Conservation (phyloP, 208 protist species). For the Trichomonas tenax region DNA sequence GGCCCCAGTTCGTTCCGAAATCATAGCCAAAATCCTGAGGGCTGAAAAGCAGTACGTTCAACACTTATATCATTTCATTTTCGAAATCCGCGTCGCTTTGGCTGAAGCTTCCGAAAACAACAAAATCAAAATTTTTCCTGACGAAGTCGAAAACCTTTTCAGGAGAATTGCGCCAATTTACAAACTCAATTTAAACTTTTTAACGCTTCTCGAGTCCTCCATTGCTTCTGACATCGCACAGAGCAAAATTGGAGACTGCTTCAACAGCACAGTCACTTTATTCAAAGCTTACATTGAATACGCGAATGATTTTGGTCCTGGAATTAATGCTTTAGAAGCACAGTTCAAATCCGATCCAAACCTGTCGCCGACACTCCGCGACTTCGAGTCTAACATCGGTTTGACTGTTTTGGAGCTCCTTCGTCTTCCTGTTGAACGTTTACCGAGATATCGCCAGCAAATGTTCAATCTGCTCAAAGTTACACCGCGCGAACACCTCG, state of each 20-base stretch:
- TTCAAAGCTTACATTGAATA: background rate
- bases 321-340: background rate
- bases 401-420: background rate
- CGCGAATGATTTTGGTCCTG: background rate
- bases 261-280: background rate
- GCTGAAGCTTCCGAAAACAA: background rate
- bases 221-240: background rate
- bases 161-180: background rate
- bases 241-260: background rate
- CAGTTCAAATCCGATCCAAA: background rate
- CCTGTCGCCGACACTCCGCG: background rate
- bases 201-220: background rate
- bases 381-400: background rate
- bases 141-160: background rate
- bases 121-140: background rate
- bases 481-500: background rate
- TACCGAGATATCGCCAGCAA: background rate
- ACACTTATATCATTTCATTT: slow-evolving; percentile 18
- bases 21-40: background rate
- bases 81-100: background rate
- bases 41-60: slow-evolving; percentile 1
- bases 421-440: background rate
- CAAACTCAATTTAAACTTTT: background rate
- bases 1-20: background rate
- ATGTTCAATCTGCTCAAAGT: background rate